phyloP scores from a whole-genome alignment of 345 rosid species.

The Nasturtium officinale region DNA sequence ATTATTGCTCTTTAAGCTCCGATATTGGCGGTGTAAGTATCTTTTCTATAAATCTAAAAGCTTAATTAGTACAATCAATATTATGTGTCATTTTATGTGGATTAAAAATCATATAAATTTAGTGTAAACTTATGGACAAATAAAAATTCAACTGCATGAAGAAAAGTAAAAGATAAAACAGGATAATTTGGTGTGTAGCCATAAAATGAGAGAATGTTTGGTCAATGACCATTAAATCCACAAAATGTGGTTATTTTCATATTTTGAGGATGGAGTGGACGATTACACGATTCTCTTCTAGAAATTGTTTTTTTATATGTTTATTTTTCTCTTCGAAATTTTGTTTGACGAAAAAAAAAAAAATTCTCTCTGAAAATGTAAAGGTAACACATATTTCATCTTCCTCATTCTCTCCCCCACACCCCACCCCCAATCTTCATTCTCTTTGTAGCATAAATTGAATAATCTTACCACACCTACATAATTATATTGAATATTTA shows the following conservation, averaged over 20 bases:
- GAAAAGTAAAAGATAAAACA: neutral
- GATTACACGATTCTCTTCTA: neutral
- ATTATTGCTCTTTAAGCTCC: neutral
- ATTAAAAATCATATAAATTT: neutral
- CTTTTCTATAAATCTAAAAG: neutral
- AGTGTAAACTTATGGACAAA: neutral
- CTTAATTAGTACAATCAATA: neutral
- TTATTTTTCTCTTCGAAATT: neutral
- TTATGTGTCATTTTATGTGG: neutral
- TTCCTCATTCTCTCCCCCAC: too few species aligned
- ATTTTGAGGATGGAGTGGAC: neutral
- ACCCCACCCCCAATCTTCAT: neutral
- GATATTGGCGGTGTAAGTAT: neutral
- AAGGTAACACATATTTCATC: neutral
- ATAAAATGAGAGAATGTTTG: constrained; percentile 4
- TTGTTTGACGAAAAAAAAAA: too few species aligned
- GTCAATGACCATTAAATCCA: neutral
- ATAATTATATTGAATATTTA: too few species aligned
- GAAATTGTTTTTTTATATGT: neutral
- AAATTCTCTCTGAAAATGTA: too few species aligned
- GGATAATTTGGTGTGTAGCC: neutral
- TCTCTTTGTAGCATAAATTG: neutral
- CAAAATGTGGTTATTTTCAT: neutral
- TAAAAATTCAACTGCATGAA: neutral
- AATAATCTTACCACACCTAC: neutral